Percentiles rank a stretch among this genome's conserved stretches.
These are phyloP conservation scores for Collybia nuda DNA, from an alignment of 768 basidiomycete species.

Conservation along the genomic window DNA sequence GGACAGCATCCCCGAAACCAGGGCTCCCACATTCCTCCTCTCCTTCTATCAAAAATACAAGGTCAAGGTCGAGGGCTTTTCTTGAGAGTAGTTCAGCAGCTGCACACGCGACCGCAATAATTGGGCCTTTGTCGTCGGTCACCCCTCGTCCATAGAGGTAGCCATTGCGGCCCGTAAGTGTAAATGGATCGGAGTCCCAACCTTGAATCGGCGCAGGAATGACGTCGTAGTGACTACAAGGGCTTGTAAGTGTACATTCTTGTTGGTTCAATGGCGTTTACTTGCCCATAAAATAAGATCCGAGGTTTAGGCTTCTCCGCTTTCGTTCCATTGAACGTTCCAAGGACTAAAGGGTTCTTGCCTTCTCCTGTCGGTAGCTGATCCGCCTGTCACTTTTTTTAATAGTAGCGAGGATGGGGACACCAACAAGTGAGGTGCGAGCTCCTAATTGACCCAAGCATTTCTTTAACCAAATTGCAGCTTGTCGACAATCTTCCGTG, in stretches of 20 bases:
- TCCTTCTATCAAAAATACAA: slow-evolving; percentile 92
- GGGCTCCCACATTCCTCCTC: slow-evolving; percentile 95
- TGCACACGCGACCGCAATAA: slow-evolving; percentile 88
- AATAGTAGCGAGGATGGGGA: neutral
- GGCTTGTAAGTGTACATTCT: neutral
- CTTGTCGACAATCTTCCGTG: slow-evolving; percentile 89
- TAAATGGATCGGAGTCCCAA: slow-evolving; percentile 87
- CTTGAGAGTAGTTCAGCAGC: slow-evolving; percentile 75
- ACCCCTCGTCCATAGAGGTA: slow-evolving; percentile 90
- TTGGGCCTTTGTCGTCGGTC: slow-evolving; percentile 95
- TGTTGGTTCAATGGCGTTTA: neutral
- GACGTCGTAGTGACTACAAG: slow-evolving; percentile 90
- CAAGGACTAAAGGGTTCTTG: slow-evolving; percentile 86
- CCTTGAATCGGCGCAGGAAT: slow-evolving; percentile 72
- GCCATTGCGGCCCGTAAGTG: slow-evolving; percentile 78
- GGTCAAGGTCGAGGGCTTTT: slow-evolving; percentile 77
- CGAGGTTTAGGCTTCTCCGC: slow-evolving; percentile 60
- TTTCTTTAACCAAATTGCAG: slow-evolving; percentile 90
- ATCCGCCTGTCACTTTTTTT: neutral
- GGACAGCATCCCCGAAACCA: slow-evolving; percentile 80
- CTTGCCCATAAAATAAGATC: slow-evolving; percentile 88
- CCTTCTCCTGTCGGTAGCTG: slow-evolving; percentile 78
- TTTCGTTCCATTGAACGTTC: slow-evolving; percentile 77
- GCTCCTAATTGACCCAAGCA: slow-evolving; percentile 89
- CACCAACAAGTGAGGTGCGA: slow-evolving; percentile 65